A percentile compares a stretch with the other conserved stretches of the same genome.
phyloP scores from a whole-genome alignment of 345 rosid species.

The Rhodomyrtus tomentosa region DNA sequence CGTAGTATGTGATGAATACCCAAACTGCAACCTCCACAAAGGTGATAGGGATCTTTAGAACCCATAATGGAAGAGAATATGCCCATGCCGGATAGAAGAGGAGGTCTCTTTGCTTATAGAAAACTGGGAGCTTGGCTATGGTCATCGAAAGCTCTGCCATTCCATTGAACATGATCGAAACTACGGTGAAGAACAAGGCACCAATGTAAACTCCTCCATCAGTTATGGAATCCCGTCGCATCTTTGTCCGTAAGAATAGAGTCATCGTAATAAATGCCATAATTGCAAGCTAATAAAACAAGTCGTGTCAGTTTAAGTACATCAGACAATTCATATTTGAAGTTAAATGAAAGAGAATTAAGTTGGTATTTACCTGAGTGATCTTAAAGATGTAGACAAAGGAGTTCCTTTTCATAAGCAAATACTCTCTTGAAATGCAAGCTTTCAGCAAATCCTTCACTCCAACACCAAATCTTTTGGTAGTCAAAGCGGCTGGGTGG shows the following conservation, averaged over 20 bases:
- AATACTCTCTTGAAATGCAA: constrained; percentile 33
- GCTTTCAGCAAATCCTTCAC: constrained; percentile 44
- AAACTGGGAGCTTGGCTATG: constrained; percentile 32
- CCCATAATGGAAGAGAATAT: constrained; percentile 36
- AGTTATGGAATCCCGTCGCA: neutral
- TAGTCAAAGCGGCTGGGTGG: constrained; percentile 53
- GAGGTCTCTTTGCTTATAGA: constrained; percentile 41
- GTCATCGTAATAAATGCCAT: constrained; percentile 22
- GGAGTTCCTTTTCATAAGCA: constrained; percentile 57
- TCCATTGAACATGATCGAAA: constrained; percentile 18
- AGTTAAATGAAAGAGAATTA: neutral
- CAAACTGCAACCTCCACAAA: constrained; percentile 26
- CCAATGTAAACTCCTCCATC: constrained; percentile 26
- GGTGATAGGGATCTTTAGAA: constrained; percentile 28
- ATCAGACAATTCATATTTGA: neutral
- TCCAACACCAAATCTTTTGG: constrained; percentile 31
- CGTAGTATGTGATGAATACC: constrained; percentile 27
- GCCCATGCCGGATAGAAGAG: constrained; percentile 39
- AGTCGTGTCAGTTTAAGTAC: neutral
- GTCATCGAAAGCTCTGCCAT: constrained; percentile 26
- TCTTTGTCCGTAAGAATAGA: constrained; percentile 20
- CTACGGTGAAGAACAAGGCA: constrained; percentile 17
- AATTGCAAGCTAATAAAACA: constrained; percentile 3
- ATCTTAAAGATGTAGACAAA: constrained; percentile 43
- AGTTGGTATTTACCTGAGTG: constrained; percentile 16